A percentile compares a stretch with the other conserved stretches of the same genome.
These are phyloP conservation scores for Teunomyces tritomae DNA, from an alignment of 805 yeast species.

Conservation along the genomic window DNA sequence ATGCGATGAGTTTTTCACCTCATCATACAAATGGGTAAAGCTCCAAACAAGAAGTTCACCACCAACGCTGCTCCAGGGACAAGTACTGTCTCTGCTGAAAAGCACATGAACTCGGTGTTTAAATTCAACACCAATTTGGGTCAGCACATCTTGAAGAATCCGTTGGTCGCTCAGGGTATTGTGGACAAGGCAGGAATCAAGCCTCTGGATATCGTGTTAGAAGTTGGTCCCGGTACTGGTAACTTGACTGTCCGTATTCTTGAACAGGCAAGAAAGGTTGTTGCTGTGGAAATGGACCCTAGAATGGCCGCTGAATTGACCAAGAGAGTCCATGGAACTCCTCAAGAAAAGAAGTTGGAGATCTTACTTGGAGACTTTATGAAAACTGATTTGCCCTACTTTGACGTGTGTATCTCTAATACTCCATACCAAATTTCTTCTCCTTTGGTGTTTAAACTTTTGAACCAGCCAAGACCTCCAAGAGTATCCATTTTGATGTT, in stretches of 20 bases:
- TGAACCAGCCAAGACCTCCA: slow-evolving; percentile 91
- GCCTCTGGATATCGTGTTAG: slow-evolving; percentile 90
- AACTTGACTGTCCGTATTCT: slow-evolving; percentile 89
- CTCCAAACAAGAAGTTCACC: slow-evolving; percentile 60
- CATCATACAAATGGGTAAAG: slow-evolving; percentile 53
- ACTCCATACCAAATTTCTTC: slow-evolving; percentile 98
- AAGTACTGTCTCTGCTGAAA: slow-evolving; percentile 64
- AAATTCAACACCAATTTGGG: slow-evolving; percentile 96
- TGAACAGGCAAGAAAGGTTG: slow-evolving; percentile 90
- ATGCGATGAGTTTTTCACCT: slow-evolving; percentile 1
- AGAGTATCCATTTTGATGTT: slow-evolving; percentile 94
- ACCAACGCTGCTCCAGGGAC: slow-evolving; percentile 45
- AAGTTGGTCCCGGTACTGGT: slow-evolving; percentile 99
- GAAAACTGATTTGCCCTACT: slow-evolving; percentile 91
- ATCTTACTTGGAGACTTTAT: slow-evolving; percentile 93
- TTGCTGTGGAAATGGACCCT: slow-evolving; percentile 99
- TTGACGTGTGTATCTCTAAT: slow-evolving; percentile 93
- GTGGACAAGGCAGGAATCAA: slow-evolving; percentile 93
- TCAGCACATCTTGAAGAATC: slow-evolving; percentile 95
- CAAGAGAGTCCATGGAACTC: slow-evolving; percentile 96
- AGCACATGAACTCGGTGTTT: slow-evolving; percentile 78
- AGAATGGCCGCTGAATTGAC: slow-evolving; percentile 98
- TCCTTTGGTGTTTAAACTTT: slow-evolving; percentile 88
- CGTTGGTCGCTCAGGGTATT: slow-evolving; percentile 95
- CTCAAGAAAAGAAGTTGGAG: slow-evolving; percentile 86